Evolutionary conservation across 371 early-diverging fungal species (phyloP), one percentile per base, ranked within the genome.

Genomic region (Batkoa obscura): DNA sequence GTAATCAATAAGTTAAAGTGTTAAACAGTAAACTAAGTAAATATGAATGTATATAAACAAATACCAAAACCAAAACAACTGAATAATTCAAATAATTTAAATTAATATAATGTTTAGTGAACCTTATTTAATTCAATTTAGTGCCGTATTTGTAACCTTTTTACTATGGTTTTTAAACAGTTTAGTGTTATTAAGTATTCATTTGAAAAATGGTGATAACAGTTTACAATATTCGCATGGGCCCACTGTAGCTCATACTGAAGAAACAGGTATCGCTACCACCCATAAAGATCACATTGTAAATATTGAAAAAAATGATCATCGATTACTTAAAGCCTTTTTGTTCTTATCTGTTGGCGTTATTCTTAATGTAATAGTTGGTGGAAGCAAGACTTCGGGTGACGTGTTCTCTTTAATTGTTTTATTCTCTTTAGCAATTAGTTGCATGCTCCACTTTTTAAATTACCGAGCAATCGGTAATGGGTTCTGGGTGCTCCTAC

Each of bases 81-180:
- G 0, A 23, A 23, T 23, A 23, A 23, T 23, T 23, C 23, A 23
- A 23, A 23, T 23, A 23, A 23, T 23, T 23, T 23, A 23, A 23
- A 23, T 23, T 23, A 23, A 23, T 23, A 23, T 23, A 23, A 53
- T 53, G 53, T 53, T 53, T 31, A 38, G 34, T 17, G 53, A 39
- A 53, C 53, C 53, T 53, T 53, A 35, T 17, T 8, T 53, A 23
- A 53, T 53, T 41, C 53, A 53, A 39, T 53, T 17, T 17, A 39
- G 32, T 6, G 37, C 53, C 39, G n/a, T 53, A 39, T 53, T 53
- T 34, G 30, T 39, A 9, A 17, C 39, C 3, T 53, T 53, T 38
- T 39, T 53, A 5, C n/a, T 53, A 3, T 53, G 53, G 53, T 35
- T 53, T 13, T 34, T 53, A 4, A 34, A 34, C 30, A 36, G 30